Conservation (phyloP, 2,329 filamentous ascomycete species). For the Fusarium sp. region DNA sequence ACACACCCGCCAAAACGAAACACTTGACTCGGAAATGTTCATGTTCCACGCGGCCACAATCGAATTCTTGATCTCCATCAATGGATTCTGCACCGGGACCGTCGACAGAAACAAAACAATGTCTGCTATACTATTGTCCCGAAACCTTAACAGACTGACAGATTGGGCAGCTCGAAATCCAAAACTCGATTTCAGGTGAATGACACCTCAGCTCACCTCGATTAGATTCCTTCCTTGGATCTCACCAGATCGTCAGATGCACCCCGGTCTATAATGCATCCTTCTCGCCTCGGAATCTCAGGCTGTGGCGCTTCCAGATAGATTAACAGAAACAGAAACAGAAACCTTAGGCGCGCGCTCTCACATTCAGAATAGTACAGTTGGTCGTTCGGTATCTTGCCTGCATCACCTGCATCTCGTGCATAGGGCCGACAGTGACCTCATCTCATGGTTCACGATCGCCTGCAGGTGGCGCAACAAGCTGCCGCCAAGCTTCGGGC, state of each 20-base stretch:
- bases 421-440: neutral
- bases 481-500: constrained; percentile 2
- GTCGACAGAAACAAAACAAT: neutral
- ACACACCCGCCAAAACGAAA: constrained; percentile 29
- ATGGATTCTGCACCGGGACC: neutral
- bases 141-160: no score
- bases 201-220: neutral
- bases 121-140: no score
- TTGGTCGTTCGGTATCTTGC: neutral
- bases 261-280: neutral
- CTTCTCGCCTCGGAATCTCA: neutral
- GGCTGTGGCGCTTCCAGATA: constrained; percentile 28
- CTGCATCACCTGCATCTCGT: neutral
- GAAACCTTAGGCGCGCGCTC: constrained; percentile 9
- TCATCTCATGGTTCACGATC: no score
- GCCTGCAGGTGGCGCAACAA: neutral
- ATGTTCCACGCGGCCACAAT: no score
- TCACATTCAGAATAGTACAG: neutral
- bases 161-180: neutral
- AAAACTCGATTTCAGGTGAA: constrained; percentile 5
- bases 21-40: neutral
- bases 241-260: constrained; percentile 2
- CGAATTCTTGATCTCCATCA: no score
- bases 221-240: no score
- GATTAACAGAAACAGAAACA: constrained; percentile 21